A percentile compares a stretch with the other conserved stretches of the same genome.
Conservation (phyloP, 176 grass and related monocot genomes). For the Cenchrus purpureus region DNA sequence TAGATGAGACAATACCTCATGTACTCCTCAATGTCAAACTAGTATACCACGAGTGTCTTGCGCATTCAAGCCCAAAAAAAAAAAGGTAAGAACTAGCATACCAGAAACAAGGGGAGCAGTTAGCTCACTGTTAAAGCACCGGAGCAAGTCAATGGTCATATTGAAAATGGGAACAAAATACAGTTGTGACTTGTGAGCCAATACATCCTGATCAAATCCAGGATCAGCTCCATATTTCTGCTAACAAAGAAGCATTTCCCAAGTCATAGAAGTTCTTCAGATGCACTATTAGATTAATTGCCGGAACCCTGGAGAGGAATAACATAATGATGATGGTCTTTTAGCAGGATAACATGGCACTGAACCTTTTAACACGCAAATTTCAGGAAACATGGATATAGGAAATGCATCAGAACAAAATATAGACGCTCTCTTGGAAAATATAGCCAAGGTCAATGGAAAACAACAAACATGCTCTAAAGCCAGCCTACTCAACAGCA, state of each 20-base stretch:
- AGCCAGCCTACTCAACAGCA: background rate
- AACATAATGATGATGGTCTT: background rate
- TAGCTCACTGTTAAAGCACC: too few species aligned
- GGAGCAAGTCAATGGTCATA: background rate
- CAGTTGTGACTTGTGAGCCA: background rate
- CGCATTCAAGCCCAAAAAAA: too few species aligned
- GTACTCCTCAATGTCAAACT: too few species aligned
- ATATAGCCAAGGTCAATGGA: background rate
- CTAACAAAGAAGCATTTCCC: background rate
- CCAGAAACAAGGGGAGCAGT: too few species aligned
- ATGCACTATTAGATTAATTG: background rate
- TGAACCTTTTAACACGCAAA: background rate
- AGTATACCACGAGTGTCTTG: too few species aligned
- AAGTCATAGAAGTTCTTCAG: background rate
- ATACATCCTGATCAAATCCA: background rate
- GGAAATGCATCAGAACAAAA: background rate
- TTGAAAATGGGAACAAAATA: background rate
- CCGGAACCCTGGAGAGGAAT: background rate
- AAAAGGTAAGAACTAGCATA: too few species aligned
- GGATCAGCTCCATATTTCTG: background rate
- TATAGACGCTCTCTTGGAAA: background rate
- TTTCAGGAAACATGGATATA: background rate
- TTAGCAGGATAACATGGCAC: background rate
- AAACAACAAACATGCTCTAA: background rate
- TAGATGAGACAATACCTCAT: too few species aligned